These are phyloP conservation scores for Daldinia sp. DNA, from an alignment of 2,329 filamentous ascomycete genomes.

Conservation along the genomic window DNA sequence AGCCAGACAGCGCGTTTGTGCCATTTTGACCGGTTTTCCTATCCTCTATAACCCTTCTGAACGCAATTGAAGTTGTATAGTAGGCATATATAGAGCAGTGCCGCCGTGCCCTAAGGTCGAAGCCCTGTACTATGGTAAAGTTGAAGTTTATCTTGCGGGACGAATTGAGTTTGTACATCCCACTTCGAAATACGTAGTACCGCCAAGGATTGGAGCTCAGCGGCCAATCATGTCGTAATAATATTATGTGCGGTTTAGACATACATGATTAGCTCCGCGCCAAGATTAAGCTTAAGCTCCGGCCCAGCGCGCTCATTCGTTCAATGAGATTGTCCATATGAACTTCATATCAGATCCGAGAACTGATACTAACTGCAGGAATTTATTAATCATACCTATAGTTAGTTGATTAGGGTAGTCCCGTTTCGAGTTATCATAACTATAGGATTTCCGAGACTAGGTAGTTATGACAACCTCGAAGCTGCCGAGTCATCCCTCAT, in stretches of 20 bases:
- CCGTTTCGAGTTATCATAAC: too few species aligned
- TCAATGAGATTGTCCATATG: neutral
- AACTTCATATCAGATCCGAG: neutral
- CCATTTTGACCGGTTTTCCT: constrained; percentile 33
- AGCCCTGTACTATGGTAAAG: neutral
- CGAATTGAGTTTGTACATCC: constrained; percentile 5
- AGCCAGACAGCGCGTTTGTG: constrained; percentile 37
- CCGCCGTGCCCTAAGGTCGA: neutral
- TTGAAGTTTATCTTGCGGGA: neutral
- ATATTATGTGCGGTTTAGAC: neutral
- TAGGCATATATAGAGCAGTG: neutral
- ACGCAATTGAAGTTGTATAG: neutral
- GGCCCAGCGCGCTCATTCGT: neutral
- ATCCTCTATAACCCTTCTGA: neutral
- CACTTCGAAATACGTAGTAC: neutral
- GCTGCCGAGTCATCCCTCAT: neutral
- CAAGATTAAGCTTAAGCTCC: neutral
- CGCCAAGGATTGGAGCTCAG: constrained; percentile 18
- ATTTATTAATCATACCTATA: too few species aligned
- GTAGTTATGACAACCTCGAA: neutral
- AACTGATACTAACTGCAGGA: too few species aligned
- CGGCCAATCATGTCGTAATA: constrained; percentile 30
- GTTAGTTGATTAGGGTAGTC: too few species aligned
- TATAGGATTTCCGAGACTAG: too few species aligned
- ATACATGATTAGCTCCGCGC: neutral